Base-by-base conservation (phyloP, 768 basidiomycete species). In the Cubamyces lactineus region DNA sequence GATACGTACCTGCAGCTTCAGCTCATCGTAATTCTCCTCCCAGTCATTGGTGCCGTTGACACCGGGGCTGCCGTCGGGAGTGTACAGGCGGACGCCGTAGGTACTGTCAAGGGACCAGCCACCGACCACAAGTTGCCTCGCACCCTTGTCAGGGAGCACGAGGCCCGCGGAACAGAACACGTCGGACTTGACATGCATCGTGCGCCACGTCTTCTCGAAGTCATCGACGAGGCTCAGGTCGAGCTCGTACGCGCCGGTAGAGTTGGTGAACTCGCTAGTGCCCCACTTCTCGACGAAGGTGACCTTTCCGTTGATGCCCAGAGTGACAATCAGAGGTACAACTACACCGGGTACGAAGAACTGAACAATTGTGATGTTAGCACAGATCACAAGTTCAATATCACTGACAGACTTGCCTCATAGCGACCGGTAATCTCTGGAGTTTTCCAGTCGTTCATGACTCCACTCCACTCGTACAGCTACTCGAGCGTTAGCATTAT, bases 221-320 rank as follows among this genome's bases (percentile, higher is more conserved):
- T 80, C 74, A 61, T 77, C 62, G 0, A 77, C 78, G 38, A 92
- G 75, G 28, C 79, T 85, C 42, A 86, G 71, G 68, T 92, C 91
- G 24, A 93, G 77, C 65, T 93, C 91, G 64, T 91, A 92, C 0
- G 89, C 89, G 9, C 89, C 91, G 16, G 91, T 91, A 4, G 86
- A 80, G 72, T 91, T 91, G 3, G 70, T 61, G 58, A 78, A 85
- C 39, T 83, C 83, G 58, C 80, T 80, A 24, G 89, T 91, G 9
- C 89, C 88, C 3, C 57, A 75, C 71, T 92, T 93, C 73, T 93
- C 91, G 7, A 93, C 76, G 76, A 92, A 89, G 1, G 86, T 82
- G 50, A 92, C 86, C 69, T 92, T 93, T 78, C 88, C 86, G 77
- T 92, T 92, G 73, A 89, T 79, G 1, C 91, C 89, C 34, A 93